Conservation (phyloP, 441 rosid genomes). For the Manihot esculenta region DNA sequence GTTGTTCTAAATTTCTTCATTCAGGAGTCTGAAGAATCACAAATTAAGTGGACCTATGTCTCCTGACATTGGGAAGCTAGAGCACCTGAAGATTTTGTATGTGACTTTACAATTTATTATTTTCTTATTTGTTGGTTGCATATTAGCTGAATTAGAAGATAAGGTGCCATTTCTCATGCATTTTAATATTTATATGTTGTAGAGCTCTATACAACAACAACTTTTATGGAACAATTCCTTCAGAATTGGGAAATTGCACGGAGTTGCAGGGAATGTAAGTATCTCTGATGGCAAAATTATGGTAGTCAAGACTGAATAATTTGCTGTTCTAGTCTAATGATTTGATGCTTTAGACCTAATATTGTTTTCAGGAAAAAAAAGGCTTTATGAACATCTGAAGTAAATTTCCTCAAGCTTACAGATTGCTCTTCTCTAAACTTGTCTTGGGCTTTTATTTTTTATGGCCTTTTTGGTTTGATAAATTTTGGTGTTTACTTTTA, state of each 20-base stretch:
- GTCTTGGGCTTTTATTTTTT: not conserved
- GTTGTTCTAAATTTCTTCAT: conserved; percentile 16
- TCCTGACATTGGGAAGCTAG: conserved; percentile 71
- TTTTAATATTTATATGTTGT: conserved; percentile 21
- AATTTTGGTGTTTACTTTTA: too few species aligned
- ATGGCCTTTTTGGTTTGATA: too few species aligned
- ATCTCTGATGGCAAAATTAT: conserved; percentile 8
- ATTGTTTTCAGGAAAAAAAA: not conserved
- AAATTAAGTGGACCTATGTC: conserved; percentile 69
- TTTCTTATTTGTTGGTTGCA: conserved; percentile 17
- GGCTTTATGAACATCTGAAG: not conserved
- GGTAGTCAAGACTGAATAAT: not conserved
- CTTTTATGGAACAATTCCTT: conserved; percentile 81
- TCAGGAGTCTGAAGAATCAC: conserved; percentile 75
- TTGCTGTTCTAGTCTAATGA: conserved; percentile 3
- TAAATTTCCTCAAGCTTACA: not conserved
- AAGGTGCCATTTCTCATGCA: conserved; percentile 24
- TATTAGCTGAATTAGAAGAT: conserved; percentile 13
- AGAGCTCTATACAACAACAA: conserved; percentile 79
- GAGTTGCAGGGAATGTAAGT: conserved; percentile 74
- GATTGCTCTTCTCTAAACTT: not conserved
- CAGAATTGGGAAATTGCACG: conserved; percentile 76
- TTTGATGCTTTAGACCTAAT: conserved; percentile 7
- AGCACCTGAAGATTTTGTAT: conserved; percentile 62
- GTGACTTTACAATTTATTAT: conserved; percentile 28